phyloP scores from a whole-genome alignment of 257 asterid species.

The Scutellaria galericulata region DNA sequence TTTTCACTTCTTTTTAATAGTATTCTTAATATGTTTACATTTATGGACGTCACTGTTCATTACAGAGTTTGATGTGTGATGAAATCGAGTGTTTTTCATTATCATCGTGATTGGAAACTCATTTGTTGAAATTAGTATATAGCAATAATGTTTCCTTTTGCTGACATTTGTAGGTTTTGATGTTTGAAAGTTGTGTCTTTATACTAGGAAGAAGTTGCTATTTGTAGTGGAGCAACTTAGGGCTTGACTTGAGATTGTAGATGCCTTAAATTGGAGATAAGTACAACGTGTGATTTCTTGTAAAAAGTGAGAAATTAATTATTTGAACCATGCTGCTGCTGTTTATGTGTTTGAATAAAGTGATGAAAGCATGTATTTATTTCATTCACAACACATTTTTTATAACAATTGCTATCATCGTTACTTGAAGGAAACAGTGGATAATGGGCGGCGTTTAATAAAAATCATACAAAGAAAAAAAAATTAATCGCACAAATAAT shows the following conservation, averaged over 20 bases:
- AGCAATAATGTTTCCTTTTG: neutral
- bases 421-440: neutral
- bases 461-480: no score
- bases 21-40: no score
- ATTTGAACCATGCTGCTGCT: constrained; percentile 25
- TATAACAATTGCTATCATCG: constrained; percentile 13
- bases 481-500: no score
- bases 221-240: constrained; percentile 28
- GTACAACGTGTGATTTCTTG: neutral
- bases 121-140: no score
- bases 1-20: constrained; percentile 1
- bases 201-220: constrained; percentile 26
- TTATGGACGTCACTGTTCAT: no score
- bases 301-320: constrained; percentile 24
- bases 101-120: no score
- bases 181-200: constrained; percentile 20
- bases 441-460: constrained; percentile 28
- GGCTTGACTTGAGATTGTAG: constrained; percentile 32
- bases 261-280: constrained; percentile 26
- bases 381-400: constrained; percentile 21
- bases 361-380: constrained; percentile 6
- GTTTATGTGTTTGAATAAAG: constrained; percentile 18
- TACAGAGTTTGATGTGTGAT: no score
- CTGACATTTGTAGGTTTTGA: constrained; percentile 31
- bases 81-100: no score